Evolutionary conservation across 106 monocot genomes (phyloP), one percentile per base, ranked within the genome.

Genomic region (Triglochin maritima): DNA sequence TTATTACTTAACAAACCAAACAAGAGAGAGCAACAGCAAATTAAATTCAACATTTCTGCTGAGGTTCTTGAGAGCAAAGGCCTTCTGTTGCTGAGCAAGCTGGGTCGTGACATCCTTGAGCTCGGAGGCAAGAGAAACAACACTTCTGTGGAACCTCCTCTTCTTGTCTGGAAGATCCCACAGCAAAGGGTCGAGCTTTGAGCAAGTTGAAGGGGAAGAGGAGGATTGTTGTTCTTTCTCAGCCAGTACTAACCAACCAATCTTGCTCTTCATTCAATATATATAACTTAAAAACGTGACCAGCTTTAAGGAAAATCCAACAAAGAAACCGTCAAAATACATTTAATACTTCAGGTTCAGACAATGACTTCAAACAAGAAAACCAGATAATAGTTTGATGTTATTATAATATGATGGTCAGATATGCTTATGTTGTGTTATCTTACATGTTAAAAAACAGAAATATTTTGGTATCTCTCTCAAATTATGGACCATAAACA

Each of bases 131-230:
- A 96, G 62, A 0, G 83, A 83, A 41, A 85, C 74, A 2, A 96
- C 83, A 53, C 78, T 84, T 66, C 56, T 83, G 60, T 76, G 61
- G 71, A 96, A 88, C 66, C 80, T 88, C 50, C 80, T 78, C 70
- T 88, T 96, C 70, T 88, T 96, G 81, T 96, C 90, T 42, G 79
- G 71, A 0, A 96, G 80, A 80, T 91, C 96, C 69, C 75, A 88
- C 67, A 96, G 50, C 63, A 96, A 60, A 0, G 96, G 96, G 81
- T 96, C 96, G 70, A 85, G 61, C 56, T 93, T 81, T 46, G 61
- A 48, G 3, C 44, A 58, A 16, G 42, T 9, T 8, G 63, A 52
- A 0, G 2, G 6, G 43, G 43, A 7, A 2, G 72, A 29, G 12
- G 17, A 60, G 42, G 43, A 45, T 11, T 42, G n/a, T 9, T 45